Evolutionary conservation across 768 basidiomycete genomes (phyloP).

Genomic region (Suillus bovinus): DNA sequence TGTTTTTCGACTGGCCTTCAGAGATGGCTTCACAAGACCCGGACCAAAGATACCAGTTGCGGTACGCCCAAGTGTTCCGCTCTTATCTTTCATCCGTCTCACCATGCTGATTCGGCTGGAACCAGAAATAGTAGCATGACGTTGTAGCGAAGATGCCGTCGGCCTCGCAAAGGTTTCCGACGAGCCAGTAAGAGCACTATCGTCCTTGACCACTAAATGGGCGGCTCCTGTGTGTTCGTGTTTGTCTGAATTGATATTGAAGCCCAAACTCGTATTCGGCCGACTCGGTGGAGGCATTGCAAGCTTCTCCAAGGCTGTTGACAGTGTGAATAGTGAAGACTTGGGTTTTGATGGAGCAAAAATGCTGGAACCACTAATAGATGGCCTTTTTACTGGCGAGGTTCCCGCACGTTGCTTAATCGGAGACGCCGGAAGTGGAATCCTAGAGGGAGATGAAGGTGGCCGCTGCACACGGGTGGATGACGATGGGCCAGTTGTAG

Average conservation of each 20-base stretch:
- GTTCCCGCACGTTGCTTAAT: conserved; percentile 15
- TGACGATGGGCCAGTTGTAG: conserved; percentile 11
- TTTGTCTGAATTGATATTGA: conserved; percentile 32
- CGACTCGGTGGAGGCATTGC: conserved; percentile 62
- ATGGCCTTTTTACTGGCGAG: conserved; percentile 11
- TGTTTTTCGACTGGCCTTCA: conserved; percentile 44
- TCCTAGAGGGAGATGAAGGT: conserved; percentile 29
- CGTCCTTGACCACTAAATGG: conserved; percentile 24
- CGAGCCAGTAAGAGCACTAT: conserved; percentile 15
- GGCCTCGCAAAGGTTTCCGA: conserved; percentile 26
- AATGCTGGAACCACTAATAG: background rate
- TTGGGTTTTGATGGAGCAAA: conserved; percentile 13
- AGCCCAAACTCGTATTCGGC: conserved; percentile 73
- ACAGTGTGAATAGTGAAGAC: conserved; percentile 61
- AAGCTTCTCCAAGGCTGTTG: conserved; percentile 71
- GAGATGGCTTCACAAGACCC: conserved; percentile 16
- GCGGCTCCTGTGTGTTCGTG: conserved; percentile 3
- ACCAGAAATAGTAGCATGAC: conserved; percentile 20
- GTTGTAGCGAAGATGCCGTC: conserved; percentile 32
- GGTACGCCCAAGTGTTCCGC: conserved; percentile 11
- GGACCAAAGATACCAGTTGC: conserved; percentile 23
- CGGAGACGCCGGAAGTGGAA: conserved; percentile 26
- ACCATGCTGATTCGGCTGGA: conserved; percentile 9
- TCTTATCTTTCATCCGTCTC: conserved; percentile 3
- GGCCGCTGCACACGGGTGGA: conserved; percentile 9